Conservation (phyloP, 2,329 filamentous ascomycete genomes). For the Calonectria naviculata region DNA sequence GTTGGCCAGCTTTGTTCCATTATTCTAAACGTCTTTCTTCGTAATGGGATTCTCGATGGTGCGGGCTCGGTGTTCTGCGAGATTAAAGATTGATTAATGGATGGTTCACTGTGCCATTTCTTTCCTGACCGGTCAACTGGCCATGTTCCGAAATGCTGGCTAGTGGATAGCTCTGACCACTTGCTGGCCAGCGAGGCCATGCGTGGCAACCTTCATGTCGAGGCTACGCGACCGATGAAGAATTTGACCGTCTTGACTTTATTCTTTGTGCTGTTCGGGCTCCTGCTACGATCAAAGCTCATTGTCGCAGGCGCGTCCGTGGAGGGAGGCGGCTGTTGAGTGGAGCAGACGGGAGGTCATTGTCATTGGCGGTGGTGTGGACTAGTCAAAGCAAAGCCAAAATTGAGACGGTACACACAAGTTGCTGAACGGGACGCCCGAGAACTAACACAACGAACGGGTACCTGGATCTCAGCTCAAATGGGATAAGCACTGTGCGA, state of each 20-base stretch:
- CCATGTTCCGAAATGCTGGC: constrained; percentile 14
- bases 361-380: not conserved
- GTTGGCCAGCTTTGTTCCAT: constrained; percentile 22
- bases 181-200: constrained; percentile 10
- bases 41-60: constrained; percentile 1
- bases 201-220: not conserved
- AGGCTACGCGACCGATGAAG: constrained; percentile 13
- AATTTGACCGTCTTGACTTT: not conserved
- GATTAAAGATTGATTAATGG: constrained; percentile 10
- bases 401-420: not conserved
- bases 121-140: constrained; percentile 10
- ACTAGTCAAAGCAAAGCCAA: not conserved
- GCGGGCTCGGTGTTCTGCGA: constrained; percentile 18
- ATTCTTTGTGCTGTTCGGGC: not conserved
- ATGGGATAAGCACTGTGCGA: not conserved
- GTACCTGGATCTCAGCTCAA: constrained; percentile 23
- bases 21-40: constrained; percentile 8
- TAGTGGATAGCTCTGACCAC: constrained; percentile 19
- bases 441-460: constrained; percentile 17
- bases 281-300: not conserved
- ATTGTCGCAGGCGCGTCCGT: not conserved
- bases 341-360: not conserved
- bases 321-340: constrained; percentile 1
- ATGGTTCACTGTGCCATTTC: constrained; percentile 14
- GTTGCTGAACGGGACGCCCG: constrained; percentile 11